Conservation (phyloP, 176 grass and related monocot genomes). For the Cymbopogon citratus region DNA sequence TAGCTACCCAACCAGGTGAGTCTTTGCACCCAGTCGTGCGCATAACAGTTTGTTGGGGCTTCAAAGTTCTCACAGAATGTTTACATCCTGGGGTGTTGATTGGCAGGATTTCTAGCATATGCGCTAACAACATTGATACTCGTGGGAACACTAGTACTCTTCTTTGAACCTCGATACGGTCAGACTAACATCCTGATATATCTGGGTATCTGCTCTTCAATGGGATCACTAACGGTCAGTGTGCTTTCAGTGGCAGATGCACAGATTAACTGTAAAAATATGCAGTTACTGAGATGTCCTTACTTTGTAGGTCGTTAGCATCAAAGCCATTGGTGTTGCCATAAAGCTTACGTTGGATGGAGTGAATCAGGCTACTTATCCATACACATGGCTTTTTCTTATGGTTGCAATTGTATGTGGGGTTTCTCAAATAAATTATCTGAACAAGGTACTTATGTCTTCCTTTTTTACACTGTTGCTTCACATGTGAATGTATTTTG, state of each 20-base stretch:
- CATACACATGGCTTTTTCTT: slow-evolving; percentile 85
- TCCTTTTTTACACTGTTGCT: neutral
- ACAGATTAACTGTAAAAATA: neutral
- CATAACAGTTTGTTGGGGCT: neutral
- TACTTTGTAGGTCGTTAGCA: slow-evolving; percentile 74
- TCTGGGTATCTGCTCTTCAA: slow-evolving; percentile 87
- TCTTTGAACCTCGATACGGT: slow-evolving; percentile 86
- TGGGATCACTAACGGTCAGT: slow-evolving; percentile 92
- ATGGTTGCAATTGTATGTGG: slow-evolving; percentile 67
- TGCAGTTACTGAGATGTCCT: neutral
- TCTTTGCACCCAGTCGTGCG: neutral
- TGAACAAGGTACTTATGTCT: slow-evolving; percentile 67
- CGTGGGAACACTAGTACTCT: slow-evolving; percentile 48
- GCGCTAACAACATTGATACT: slow-evolving; percentile 44
- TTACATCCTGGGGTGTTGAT: slow-evolving; percentile 13
- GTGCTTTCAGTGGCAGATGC: neutral
- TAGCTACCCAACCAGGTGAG: slow-evolving; percentile 85
- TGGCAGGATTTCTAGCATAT: slow-evolving; percentile 80
- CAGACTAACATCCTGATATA: slow-evolving; percentile 93
- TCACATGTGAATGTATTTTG: slow-evolving; percentile 4
- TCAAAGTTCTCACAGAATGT: slow-evolving; percentile 4
- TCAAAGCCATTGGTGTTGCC: slow-evolving; percentile 93
- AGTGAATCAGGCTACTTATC: slow-evolving; percentile 74
- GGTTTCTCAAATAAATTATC: slow-evolving; percentile 90
- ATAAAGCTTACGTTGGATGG: slow-evolving; percentile 90